Evolutionary conservation across 2,329 filamentous ascomycete species (phyloP), one percentile per base, ranked within the genome.

Genomic region (Paecilomyces dactylethromorphus): DNA sequence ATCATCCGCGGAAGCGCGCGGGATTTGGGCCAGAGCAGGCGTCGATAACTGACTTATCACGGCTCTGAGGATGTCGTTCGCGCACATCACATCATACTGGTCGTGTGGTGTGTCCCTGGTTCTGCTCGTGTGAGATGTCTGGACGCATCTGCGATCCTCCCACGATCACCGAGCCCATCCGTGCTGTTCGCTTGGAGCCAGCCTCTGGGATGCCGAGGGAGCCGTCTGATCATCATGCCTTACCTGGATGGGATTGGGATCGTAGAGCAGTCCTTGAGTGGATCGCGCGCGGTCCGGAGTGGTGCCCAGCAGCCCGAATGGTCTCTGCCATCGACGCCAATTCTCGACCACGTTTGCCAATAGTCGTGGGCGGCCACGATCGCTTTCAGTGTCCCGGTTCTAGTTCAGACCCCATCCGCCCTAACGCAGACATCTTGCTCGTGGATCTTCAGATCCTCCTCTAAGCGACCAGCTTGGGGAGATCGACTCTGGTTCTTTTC

Each of bases 371-470:
- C 26, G 26, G 4, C 26, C 26, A 29, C 13, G 39, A 45, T 45
- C 39, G 39, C 39, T 24, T 52, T 52, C n/a, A 52, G 50, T 24
- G 22, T 24, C 26, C 21, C 6, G 21, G 50, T 52, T 29, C 26
- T 29, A 26, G 50, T 45, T 8, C 15, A 45, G n/a, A 45, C 15
- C 39, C 39, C 39, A n/a, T 45, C 39, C 39, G 39, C 39, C 39
- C 39, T 45, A 45, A 45, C 39, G n/a, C 50, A 52, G 50, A 24
- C 50, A 29, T 52, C 12, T 29, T 22, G 50, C 22, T 52, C 50
- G 39, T 45, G 50, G 50, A 52, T 52, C 50, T 52, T 52, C 50
- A 52, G 50, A 52, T 52, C 50, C 50, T 52, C 26, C 50, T 29
- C 50, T 52, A 13, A 29, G 50, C 50, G 50, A 45, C 39, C 39